Base-by-base conservation (phyloP, 208 protist species). In the Leishmania lainsoni region DNA sequence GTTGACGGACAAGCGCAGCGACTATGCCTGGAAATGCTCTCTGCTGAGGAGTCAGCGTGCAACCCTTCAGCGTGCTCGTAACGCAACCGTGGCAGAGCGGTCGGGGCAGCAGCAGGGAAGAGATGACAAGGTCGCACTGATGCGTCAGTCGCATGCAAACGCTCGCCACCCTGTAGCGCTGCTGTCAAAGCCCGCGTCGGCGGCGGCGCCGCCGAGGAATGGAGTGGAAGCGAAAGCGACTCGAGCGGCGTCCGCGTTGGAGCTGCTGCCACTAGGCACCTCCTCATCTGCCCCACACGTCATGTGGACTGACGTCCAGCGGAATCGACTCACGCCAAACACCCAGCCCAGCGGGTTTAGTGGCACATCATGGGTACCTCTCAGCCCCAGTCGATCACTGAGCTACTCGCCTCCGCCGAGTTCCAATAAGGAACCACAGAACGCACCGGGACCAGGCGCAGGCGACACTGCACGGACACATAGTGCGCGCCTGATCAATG, bases 381-480 rank as follows among this genome's bases (percentile, higher is more conserved):
- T 14, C 35, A 77, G 74, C 39, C 81, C 81, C 20, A 73, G 81
- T 9, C 81, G 81, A n/a, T 85, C 81, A n/a, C 63, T 85, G 49
- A 85, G 76, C 76, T 85, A 85, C 81, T 85, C 76, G 6, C 76
- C 81, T 32, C 61, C 71, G 14, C 71, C 66, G 26, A 78, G 59
- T 45, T 54, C 70, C 3, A 70, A 73, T 42, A 76, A 76, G 52
- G 72, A 9, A 58, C 17, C 26, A 61, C 5, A n/a, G 72, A 29
- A 48, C 45, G 51, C 35, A 32, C 32, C 32, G 51, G 35, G 69
- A 17, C 26, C 35, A 54, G 42, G 69, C 69, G 20, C 69, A 51
- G 26, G 32, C 10, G 22, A 51, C 26, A 52, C 45, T 17, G 45
- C 69, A 73, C n/a, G 69, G 2, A 5, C 26, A 14, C 45, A 61